Evolutionary conservation across 2,329 filamentous ascomycete species (phyloP), one percentile per base, ranked within the genome.

Genomic region (Colletotrichum godetiae): DNA sequence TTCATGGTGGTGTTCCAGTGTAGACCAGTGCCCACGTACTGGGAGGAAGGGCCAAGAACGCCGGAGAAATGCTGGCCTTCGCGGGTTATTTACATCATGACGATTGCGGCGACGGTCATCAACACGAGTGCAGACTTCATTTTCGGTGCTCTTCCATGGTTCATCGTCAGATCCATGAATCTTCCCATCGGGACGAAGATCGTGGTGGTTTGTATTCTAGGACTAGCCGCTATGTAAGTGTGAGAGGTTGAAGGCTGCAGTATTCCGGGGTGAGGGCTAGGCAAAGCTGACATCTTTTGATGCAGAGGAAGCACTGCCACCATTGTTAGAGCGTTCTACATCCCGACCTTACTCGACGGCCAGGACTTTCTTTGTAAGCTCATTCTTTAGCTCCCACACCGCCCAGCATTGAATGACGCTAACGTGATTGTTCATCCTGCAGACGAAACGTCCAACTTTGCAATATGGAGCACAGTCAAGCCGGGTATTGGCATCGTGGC

Each of bases 401-500:
- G 15, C 8, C 4, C 1, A 13, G 4, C 1, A 13, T 55, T 24
- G 15, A 4, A 0, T 4, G 6, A 57, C 27, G 27, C 24, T 55
- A 49, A 27, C 12, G 2, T 1, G 12, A 13, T 5, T 55, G 5
- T 22, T 55, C 10, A 6, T 13, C 5, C 12, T 55, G 15, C 27
- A 70, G 68, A 83, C 77, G 80, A 82, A 55, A 84, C 82, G 13
- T 79, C 82, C 7, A 83, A 84, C 59, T 79, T 86, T 10, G 83
- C 84, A 19, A 84, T 86, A 68, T 86, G 84, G 84, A 85, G 82
- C 1, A 85, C 85, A 11, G 80, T 85, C 33, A 84, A 86, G 73
- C 83, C 82, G 1, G 83, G 83, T 1, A 80, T 86, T 27, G 84
- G 82, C 31, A 84, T 86, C 42, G 80, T 80, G 0, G 82, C 84